phyloP scores from a whole-genome alignment of 2,329 filamentous ascomycete genomes.

The Cordyceps cicadae region DNA sequence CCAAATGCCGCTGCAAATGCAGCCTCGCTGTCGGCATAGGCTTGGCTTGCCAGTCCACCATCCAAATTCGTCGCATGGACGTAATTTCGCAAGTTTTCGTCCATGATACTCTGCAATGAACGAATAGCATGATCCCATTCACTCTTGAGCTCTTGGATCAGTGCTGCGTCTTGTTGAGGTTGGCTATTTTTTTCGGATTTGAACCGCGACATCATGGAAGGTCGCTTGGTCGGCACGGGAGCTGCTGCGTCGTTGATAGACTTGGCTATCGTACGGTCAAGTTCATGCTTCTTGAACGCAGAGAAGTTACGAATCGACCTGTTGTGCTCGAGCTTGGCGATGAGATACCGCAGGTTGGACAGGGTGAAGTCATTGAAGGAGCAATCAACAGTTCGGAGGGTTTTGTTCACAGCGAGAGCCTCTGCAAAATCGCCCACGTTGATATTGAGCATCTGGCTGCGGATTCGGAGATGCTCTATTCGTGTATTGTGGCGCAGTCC shows the following conservation, averaged over 20 bases:
- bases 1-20: constrained; percentile 28
- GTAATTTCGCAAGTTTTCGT: constrained; percentile 26
- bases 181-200: constrained; percentile 23
- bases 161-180: constrained; percentile 21
- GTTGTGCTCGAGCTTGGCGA: constrained; percentile 36
- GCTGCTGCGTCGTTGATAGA: constrained; percentile 24
- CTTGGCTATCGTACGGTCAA: constrained; percentile 27
- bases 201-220: constrained; percentile 28
- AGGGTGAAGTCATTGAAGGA: constrained; percentile 47
- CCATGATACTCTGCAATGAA: constrained; percentile 26
- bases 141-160: constrained; percentile 29
- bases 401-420: constrained; percentile 40
- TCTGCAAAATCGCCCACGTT: constrained; percentile 46
- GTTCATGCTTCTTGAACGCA: constrained; percentile 30
- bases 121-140: constrained; percentile 31
- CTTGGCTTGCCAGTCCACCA: constrained; percentile 15
- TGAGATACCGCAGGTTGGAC: constrained; percentile 40
- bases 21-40: constrained; percentile 17
- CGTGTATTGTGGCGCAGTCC: constrained; percentile 37
- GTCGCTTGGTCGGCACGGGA: constrained; percentile 20
- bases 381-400: constrained; percentile 45
- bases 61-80: constrained; percentile 16
- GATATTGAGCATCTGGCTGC: constrained; percentile 47
- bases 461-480: constrained; percentile 43
- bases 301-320: constrained; percentile 36